Base-by-base conservation (phyloP, 495 filamentous ascomycete species). In the Geoglossum glabrum region DNA sequence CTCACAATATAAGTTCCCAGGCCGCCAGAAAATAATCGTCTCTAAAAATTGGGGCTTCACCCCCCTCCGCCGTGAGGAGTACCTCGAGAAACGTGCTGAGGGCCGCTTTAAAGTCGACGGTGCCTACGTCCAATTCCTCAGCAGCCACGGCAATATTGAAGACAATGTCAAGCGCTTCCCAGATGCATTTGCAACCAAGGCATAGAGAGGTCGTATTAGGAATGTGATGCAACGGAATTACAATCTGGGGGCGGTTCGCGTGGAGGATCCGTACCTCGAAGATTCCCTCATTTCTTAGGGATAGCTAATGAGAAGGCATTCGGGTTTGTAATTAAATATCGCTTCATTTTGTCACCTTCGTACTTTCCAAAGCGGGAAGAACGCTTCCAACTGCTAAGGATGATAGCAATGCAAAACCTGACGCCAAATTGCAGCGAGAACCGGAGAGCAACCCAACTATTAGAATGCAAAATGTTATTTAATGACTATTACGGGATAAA, bases 11-110 rank as follows among this genome's bases (percentile, higher is more conserved):
- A 98, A 98, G 85, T 98, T 98, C 85, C 92, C 92, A 61, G 92
- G 92, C 73, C 90, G 92, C 75, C 92, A 98, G 82, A 97, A 98
- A 87, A 94, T 98, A 76, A 94, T 98, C 69, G 83, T 96, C 75
- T 88, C 83, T 78, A 98, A 98, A 85, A 96, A 96, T 78, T 98
- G 92, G 92, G 92, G 92, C 62, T 98, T 97, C 85, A 98, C 92
- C 59, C 86, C 86, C 69, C 86, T 98, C 64, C 85, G 86, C 64
- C 90, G 93, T 66, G 92, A 96, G 60, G 92, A 98, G 72, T 98
- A 96, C 77, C 74, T 93, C 66, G 78, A 86, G 75, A 83, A 86
- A 77, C 89, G 92, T 79, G 76, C 84, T 70, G 83, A 81, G 71
- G 92, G 92, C 70, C 81, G 81, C 71, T 79, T 98, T 73, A 82